Percentiles rank a stretch among this genome's conserved stretches.
phyloP scores from a whole-genome alignment of 305 asterid genomes.

The Fraxinus paxiana region DNA sequence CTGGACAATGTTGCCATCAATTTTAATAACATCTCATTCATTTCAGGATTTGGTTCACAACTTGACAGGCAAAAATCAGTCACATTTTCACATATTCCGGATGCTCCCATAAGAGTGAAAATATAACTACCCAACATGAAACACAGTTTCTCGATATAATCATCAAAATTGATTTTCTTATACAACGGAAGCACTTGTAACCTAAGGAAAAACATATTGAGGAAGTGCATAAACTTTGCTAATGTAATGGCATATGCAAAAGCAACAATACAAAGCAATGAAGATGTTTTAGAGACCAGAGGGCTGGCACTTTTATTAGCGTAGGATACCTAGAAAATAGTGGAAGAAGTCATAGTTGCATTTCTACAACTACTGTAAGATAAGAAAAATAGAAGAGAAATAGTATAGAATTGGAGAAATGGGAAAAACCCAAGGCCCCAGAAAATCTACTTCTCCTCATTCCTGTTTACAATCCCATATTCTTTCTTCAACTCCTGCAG shows the following conservation, averaged over 20 bases:
- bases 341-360: not conserved
- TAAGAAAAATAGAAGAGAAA: not conserved
- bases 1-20: not conserved
- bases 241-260: not conserved
- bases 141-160: slow-evolving; percentile 9
- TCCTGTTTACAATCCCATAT: not conserved
- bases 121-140: not conserved
- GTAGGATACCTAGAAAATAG: not conserved
- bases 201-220: not conserved
- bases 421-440: not conserved
- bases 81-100: not conserved
- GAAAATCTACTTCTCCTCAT: not conserved
- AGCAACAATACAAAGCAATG: not conserved
- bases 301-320: not conserved
- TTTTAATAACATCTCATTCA: slow-evolving; percentile 10
- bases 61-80: not conserved
- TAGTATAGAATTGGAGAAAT: not conserved
- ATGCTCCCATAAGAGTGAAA: not conserved
- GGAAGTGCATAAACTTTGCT: not conserved
- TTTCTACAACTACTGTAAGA: not conserved
- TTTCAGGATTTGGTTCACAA: not conserved
- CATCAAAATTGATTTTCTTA: not conserved
- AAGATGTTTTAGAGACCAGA: not conserved
- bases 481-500: not conserved
- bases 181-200: not conserved